A percentile compares a stretch with the other conserved stretches of the same genome.
phyloP scores from a whole-genome alignment of 192 early-diverging fungal genomes.

The Rhizophagus clarus region DNA sequence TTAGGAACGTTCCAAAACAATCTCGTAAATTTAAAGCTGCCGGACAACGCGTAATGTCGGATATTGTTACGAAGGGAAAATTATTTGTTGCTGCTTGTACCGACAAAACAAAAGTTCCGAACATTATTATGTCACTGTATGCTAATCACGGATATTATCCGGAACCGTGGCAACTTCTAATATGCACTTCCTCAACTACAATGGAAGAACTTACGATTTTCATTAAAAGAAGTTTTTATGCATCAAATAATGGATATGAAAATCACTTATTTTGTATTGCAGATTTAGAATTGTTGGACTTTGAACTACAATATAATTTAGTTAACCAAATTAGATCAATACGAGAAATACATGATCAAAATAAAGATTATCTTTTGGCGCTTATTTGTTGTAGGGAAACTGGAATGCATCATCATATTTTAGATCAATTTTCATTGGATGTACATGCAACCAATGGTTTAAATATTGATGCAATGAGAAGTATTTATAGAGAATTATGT shows the following conservation, averaged over 20 bases:
- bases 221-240: conserved; percentile 28
- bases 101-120: conserved; percentile 6
- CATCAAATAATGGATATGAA: conserved; percentile 20
- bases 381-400: conserved; percentile 23
- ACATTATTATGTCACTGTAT: conserved; percentile 30
- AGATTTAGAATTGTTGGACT: conserved; percentile 23
- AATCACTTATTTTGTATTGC: conserved; percentile 30
- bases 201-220: conserved; percentile 21
- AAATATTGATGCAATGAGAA: not conserved
- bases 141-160: conserved; percentile 26
- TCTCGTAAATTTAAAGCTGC: not conserved
- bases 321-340: conserved; percentile 12
- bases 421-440: conserved; percentile 24
- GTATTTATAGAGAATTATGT: conserved; percentile 19
- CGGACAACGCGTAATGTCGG: not conserved
- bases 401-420: conserved; percentile 30
- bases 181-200: conserved; percentile 26
- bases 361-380: conserved; percentile 1
- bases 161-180: conserved; percentile 28
- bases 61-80: conserved; percentile 26
- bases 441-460: conserved; percentile 16
- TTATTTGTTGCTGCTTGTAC: conserved; percentile 31
- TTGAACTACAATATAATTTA: conserved; percentile 25
- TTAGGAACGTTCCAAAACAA: not conserved
- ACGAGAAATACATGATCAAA: not conserved